Conservation (phyloP, 192 early-diverging fungal species). For the Backusella macrospora region DNA sequence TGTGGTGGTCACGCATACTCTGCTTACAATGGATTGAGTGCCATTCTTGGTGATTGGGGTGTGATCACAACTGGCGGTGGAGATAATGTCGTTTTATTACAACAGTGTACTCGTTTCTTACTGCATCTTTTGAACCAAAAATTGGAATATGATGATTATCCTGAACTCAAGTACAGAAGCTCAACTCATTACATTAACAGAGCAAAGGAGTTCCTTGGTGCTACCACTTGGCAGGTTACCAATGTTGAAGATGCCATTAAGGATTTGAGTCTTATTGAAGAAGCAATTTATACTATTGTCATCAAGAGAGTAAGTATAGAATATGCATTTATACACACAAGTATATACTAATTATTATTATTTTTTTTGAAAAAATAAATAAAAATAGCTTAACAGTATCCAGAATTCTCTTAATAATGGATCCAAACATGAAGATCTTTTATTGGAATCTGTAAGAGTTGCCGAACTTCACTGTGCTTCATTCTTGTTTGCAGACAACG, state of each 20-base stretch:
- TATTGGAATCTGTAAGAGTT: conserved; percentile 34
- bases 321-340: neutral
- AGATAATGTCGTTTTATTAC: conserved; percentile 49
- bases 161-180: conserved; percentile 26
- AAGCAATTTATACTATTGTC: conserved; percentile 28
- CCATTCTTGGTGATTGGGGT: conserved; percentile 61
- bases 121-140: conserved; percentile 35
- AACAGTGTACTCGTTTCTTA: conserved; percentile 56
- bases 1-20: conserved; percentile 72
- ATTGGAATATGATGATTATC: conserved; percentile 29
- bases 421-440: conserved; percentile 29
- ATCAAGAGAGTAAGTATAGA: conserved; percentile 28
- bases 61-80: conserved; percentile 63
- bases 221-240: conserved; percentile 12
- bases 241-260: conserved; percentile 12
- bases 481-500: conserved; percentile 28
- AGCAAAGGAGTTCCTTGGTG: conserved; percentile 21
- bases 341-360: neutral
- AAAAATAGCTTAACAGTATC: conserved; percentile 29
- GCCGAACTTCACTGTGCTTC: conserved; percentile 40
- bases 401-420: conserved; percentile 25
- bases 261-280: conserved; percentile 23
- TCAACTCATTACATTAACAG: conserved; percentile 25
- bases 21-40: conserved; percentile 64
- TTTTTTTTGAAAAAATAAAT: neutral